These are phyloP conservation scores for Kwoniella bestiolae DNA, from an alignment of 768 basidiomycete species.

Conservation along the genomic window DNA sequence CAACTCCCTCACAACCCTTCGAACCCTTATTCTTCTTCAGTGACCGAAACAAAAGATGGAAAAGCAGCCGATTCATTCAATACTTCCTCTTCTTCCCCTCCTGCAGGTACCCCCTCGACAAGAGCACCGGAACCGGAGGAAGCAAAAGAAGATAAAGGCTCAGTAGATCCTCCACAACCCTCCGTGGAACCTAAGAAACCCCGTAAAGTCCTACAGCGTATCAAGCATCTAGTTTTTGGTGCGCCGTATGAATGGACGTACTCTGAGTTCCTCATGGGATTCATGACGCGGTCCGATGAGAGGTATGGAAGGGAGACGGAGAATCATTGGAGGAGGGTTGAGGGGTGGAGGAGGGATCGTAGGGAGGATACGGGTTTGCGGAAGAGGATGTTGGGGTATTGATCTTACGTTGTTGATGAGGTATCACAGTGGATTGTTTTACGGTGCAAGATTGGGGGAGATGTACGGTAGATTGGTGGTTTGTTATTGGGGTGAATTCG, in stretches of 20 bases:
- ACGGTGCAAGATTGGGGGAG: neutral
- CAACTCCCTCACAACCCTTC: constrained; percentile 37
- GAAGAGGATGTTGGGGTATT: constrained; percentile 50
- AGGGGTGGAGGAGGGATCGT: constrained; percentile 44
- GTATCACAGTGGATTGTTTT: neutral
- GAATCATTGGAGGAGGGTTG: constrained; percentile 46
- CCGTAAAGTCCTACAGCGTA: constrained; percentile 34
- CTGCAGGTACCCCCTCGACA: too few relatives aligned
- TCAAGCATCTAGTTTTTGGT: constrained; percentile 48
- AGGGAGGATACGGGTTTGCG: constrained; percentile 44
- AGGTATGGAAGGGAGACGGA: constrained; percentile 9
- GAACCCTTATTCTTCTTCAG: constrained; percentile 38
- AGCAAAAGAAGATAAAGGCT: constrained; percentile 16
- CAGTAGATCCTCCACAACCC: constrained; percentile 4
- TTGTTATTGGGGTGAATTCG: too few relatives aligned
- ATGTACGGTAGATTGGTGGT: neutral
- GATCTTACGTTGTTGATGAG: neutral
- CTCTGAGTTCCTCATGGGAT: constrained; percentile 46
- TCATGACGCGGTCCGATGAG: constrained; percentile 45
- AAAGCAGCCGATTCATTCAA: constrained; percentile 2
- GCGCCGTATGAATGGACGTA: constrained; percentile 53
- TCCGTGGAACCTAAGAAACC: constrained; percentile 10
- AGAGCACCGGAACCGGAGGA: too few relatives aligned
- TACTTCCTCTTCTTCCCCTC: neutral
- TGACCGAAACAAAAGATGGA: neutral